Evolutionary conservation across 2,329 filamentous ascomycete species (phyloP).

Genomic region (Dothistroma septosporum): DNA sequence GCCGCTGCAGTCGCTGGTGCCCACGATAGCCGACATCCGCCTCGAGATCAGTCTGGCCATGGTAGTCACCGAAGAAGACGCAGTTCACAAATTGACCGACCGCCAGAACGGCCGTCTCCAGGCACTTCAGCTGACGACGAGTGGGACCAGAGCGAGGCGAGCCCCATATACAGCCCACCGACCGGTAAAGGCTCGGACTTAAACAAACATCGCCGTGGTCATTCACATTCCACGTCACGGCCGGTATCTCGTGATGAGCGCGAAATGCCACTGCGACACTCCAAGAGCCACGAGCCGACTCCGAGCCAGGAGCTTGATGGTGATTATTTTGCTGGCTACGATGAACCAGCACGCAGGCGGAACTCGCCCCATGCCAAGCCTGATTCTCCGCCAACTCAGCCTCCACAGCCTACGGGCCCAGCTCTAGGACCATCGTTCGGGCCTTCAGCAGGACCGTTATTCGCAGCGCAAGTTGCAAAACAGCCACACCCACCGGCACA

Average conservation of each 20-base stretch:
- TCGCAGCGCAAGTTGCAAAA: conserved; percentile 34
- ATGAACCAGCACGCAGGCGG: conserved; percentile 15
- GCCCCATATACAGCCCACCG: conserved; percentile 19
- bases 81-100: conserved; percentile 16
- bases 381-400: conserved; percentile 19
- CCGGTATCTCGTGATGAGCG: conserved; percentile 16
- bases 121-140: conserved; percentile 17
- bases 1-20: conserved; percentile 12
- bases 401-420: conserved; percentile 12
- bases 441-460: conserved; percentile 44
- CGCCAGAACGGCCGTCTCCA: conserved; percentile 11
- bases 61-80: conserved; percentile 16
- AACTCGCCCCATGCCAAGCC: conserved; percentile 21
- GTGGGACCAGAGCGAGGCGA: conserved; percentile 16
- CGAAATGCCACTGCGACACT: conserved; percentile 37
- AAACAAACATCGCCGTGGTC: conserved; percentile 16
- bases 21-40: conserved; percentile 15
- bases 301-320: conserved; percentile 33
- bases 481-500: conserved; percentile 15
- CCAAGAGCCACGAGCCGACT: conserved; percentile 40
- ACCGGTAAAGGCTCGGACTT: conserved; percentile 14
- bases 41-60: conserved; percentile 16
- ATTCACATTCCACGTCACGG: conserved; percentile 6
- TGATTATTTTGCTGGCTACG: conserved; percentile 21
- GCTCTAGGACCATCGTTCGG: conserved; percentile 36